Conservation (phyloP, 495 filamentous ascomycete genomes). For the Penicillium arizonense region DNA sequence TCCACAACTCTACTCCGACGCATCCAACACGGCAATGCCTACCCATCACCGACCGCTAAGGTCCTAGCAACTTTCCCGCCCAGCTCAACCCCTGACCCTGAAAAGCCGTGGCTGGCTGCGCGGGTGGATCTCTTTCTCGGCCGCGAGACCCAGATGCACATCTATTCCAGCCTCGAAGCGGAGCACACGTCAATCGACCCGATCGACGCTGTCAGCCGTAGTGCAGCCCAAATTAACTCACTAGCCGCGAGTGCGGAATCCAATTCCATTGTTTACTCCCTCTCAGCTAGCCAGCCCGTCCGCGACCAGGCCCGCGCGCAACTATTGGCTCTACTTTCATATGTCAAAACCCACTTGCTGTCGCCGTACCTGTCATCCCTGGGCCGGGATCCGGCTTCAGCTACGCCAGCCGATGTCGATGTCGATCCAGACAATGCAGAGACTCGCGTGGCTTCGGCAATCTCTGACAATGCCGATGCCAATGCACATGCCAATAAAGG, state of each 20-base stretch:
- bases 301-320: constrained; percentile 24
- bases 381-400: not conserved
- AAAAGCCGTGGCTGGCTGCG: constrained; percentile 46
- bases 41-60: constrained; percentile 36
- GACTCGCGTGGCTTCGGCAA: no score
- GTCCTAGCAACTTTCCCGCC: constrained; percentile 42
- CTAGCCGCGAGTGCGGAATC: not conserved
- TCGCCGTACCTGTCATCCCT: constrained; percentile 27
- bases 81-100: constrained; percentile 15
- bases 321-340: constrained; percentile 26
- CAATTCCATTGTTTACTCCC: constrained; percentile 10
- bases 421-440: not conserved
- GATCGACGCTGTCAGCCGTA: constrained; percentile 15
- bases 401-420: constrained; percentile 1
- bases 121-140: constrained; percentile 55
- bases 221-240: not conserved
- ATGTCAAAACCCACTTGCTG: constrained; percentile 24
- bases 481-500: not conserved
- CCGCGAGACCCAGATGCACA: constrained; percentile 59
- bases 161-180: constrained; percentile 57
- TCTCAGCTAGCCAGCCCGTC: constrained; percentile 5
- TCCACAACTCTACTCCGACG: constrained; percentile 57
- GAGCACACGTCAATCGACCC: constrained; percentile 20
- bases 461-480: not conserved
- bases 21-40: constrained; percentile 51